Base-by-base conservation (phyloP, 805 yeast genomes). In the Torulaspora quercuum region DNA sequence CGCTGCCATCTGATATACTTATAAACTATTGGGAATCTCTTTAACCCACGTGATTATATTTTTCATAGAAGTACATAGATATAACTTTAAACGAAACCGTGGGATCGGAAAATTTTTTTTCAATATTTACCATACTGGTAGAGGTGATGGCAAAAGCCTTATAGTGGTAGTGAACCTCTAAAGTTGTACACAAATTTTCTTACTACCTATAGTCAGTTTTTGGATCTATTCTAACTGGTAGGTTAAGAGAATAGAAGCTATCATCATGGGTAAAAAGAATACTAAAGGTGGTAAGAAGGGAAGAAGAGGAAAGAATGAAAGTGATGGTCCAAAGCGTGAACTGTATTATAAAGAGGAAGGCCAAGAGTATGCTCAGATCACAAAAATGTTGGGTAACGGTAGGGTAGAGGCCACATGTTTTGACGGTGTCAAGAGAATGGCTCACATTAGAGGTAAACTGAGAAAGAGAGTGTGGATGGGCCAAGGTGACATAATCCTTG, bases 401-500 rank as follows among this genome's bases (percentile, higher is more conserved):
- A 80, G 98, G 68, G 82, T 92, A 38, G 95, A 89, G 65, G 96
- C 95, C 37, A 65, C 80, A 33, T 92, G 98, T 70, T 92, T 92
- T 59, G 99, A 92, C 61, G 96, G 95, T 49, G 72, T 74, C 52
- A 85, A 80, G 63, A 81, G 99, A 73, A 77, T 88, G 78, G 98
- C 95, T 12, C 98, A 90, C 63, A 92, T 92, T 60, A 86, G 99
- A 76, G 99, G 99, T 57, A 92, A 92, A 64, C 77, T 92, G 70
- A 85, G 99, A 77, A 92, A 92, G 82, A 92, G 90, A 78, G 98
- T 92, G 44, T 92, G 99, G 99, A 89, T 92, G 87, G 85, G 85
- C 31, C 97, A 88, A 66, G 98, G 98, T 71, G 99, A 92, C 64
- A 92, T 92, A 55, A 87, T 92, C 52, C 72, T 92, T 60, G 92